Evolutionary conservation across 1,139 yeast genomes (phyloP), one percentile per base, ranked within the genome.

Genomic region (Geotrichum klebahnii): DNA sequence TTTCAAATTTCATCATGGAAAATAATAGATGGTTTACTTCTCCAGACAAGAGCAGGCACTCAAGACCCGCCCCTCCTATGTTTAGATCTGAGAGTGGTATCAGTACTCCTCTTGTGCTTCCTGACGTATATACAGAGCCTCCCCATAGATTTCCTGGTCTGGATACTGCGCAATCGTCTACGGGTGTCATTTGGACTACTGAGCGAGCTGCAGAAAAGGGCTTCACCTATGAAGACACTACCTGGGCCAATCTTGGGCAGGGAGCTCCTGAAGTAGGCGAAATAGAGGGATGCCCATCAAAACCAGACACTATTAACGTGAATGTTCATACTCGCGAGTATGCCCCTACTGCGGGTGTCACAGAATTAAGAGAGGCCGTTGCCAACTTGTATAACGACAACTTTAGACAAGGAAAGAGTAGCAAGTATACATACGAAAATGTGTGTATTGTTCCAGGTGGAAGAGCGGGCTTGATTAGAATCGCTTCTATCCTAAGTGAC

Each of bases 191-290:
- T 53, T 81, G 85, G 85, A 79, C 80, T 45, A 81, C 85, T 1
- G 85, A 81, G 61, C 71, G 84, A 58, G 86, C 86, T 31, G 67
- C 71, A 42, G 84, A 78, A 53, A 77, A 79, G 62, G 86, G 86
- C 0, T 81, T 71, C 62, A 72, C 72, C 51, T 71, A 71, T 40
- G 80, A 77, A 53, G 72, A 69, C 46, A 65, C 65, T 8, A 50
- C 70, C 33, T 81, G 85, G 85, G 80, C 82, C 43, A 81, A 81
- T 63, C 70, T 81, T 63, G 86, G 86, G 34, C 86, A 81, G 62
- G 86, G 86, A 45, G 82, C 83, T 51, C 85, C 86, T 2, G 85
- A 81, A 61, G 83, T 80, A 48, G 84, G 84, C 23, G 81, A 78
- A 48, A 68, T 81, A 50, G 80, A 81, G 1, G 84, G 84, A 2